Percentiles rank a stretch among this genome's conserved stretches.
phyloP scores from a whole-genome alignment of 352 stramenopile species.

The Globisporangium acanthophoron region DNA sequence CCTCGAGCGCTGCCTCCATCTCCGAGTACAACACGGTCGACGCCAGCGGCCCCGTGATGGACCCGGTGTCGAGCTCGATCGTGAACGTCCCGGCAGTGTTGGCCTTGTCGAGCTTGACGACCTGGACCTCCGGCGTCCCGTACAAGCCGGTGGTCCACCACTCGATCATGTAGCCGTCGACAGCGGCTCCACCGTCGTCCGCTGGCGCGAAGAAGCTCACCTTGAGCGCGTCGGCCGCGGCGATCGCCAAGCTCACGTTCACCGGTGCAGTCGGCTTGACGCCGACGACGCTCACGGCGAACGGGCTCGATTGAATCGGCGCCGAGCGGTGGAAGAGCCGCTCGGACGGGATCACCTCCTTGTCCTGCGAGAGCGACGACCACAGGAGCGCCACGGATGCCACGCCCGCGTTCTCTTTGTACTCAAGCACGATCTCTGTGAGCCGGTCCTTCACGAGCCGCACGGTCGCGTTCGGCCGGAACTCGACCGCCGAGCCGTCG shows the following conservation, averaged over 20 bases:
- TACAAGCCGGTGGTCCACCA: constrained; percentile 65
- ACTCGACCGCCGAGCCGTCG: constrained; percentile 14
- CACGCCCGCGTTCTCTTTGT: constrained; percentile 87
- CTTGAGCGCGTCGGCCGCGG: constrained; percentile 48
- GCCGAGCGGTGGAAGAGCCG: constrained; percentile 81
- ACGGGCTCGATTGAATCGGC: constrained; percentile 61
- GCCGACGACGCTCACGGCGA: constrained; percentile 41
- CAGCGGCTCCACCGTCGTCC: constrained; percentile 80
- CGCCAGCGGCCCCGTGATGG: constrained; percentile 48
- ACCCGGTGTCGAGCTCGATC: constrained; percentile 41
- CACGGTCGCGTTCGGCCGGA: constrained; percentile 30
- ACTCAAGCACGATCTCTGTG: constrained; percentile 89
- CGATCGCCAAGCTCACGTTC: constrained; percentile 36
- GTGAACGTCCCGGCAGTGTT: constrained; percentile 85
- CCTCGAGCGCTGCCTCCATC: constrained; percentile 76
- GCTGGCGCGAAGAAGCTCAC: constrained; percentile 81
- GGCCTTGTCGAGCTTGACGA: constrained; percentile 75
- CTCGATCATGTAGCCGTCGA: constrained; percentile 88
- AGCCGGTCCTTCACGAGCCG: constrained; percentile 76
- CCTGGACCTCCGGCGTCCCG: constrained; percentile 59
- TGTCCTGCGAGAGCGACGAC: constrained; percentile 86
- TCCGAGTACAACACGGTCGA: constrained; percentile 58
- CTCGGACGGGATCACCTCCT: constrained; percentile 76
- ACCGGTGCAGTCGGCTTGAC: constrained; percentile 52
- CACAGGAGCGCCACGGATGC: constrained; percentile 86